Base-by-base conservation (phyloP, 2,329 filamentous ascomycete genomes). In the Rutstroemia sp. region DNA sequence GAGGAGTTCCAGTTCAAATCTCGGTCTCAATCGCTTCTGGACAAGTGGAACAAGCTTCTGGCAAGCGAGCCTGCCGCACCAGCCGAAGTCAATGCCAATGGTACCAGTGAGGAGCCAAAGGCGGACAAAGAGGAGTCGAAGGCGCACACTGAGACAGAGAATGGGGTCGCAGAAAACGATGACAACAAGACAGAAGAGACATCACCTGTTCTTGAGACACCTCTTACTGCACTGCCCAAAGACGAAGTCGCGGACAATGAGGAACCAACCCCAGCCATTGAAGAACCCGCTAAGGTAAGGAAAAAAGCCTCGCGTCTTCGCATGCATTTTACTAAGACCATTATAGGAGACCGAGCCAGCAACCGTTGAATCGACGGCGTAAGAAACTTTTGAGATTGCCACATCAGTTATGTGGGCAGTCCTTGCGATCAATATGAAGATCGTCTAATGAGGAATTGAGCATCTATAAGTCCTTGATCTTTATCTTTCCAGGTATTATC, bases 1-100 rank as follows among this genome's bases (percentile, higher is more conserved):
- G 88, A 92, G 38, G 88, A 95, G 63, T 95, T 87, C 72, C 76
- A 88, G 55, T 96, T 99, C 81, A 95, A 94, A 76, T 77, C 85
- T 62, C 87, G 94, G 52, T 92, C 90, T 38, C 80, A 88, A 62
- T 78, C 80, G 5, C 79, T 99, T 49, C 77, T 97, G n/a, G 84
- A 86, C 62, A 88, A 87, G 72, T 99, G 94, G 94, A 95, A 88
- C 71, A 87, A 88, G 71, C 79, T 90, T 38, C 78, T 97, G n/a
- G 81, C 82, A 37, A 76, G 74, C 16, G 86, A 87, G 48, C 72
- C 74, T 30, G 72, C 71, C 9, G 68, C 74, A 10, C 68, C 76
- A 48, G 61, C 67, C 25, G 58, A 58, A 16, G n/a, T 63, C n/a
- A 64, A 56, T 58, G 71, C 61, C 8, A 69, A 67, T 57, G 68